Percentiles rank a stretch among this genome's conserved stretches.
Evolutionary conservation across 108 stramenopile genomes (phyloP).

Genomic region (Schizochytrium sp.): DNA sequence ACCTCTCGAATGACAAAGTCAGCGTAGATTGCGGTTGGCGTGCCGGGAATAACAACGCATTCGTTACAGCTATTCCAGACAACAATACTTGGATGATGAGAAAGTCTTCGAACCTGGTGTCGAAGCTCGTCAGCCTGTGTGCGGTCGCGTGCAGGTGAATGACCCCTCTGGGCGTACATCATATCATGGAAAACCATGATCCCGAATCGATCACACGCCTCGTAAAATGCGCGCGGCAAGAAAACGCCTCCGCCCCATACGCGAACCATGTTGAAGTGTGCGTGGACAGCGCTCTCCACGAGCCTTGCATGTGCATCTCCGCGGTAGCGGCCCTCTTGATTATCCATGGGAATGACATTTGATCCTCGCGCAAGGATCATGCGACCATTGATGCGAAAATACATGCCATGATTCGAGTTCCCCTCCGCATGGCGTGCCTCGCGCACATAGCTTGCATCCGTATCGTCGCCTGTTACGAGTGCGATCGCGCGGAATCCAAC

Average conservation of each 20-base stretch:
- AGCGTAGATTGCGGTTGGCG: conserved; percentile 41
- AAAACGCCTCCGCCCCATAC: conserved; percentile 35
- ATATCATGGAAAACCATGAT: conserved; percentile 22
- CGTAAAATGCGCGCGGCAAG: conserved; percentile 18
- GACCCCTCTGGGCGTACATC: conserved; percentile 51
- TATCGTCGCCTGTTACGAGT: conserved; percentile 18
- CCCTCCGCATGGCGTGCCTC: neutral
- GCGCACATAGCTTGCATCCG: neutral
- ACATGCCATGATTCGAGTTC: conserved; percentile 33
- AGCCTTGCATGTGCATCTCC: conserved; percentile 27
- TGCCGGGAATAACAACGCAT: conserved; percentile 33
- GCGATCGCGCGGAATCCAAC: neutral
- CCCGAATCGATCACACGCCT: conserved; percentile 16
- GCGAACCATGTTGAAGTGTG: conserved; percentile 52
- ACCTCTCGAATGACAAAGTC: conserved; percentile 41
- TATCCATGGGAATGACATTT: conserved; percentile 59
- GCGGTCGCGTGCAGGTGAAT: conserved; percentile 25
- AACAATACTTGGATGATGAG: conserved; percentile 46
- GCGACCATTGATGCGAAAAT: conserved; percentile 55
- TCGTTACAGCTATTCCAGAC: conserved; percentile 62
- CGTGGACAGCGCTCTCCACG: conserved; percentile 43
- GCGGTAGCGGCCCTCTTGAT: conserved; percentile 45
- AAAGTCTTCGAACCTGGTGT: conserved; percentile 38
- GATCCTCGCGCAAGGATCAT: conserved; percentile 43
- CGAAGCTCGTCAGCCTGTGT: conserved; percentile 40